phyloP scores from a whole-genome alignment of 208 protist genomes.

The Crithidia bombi region DNA sequence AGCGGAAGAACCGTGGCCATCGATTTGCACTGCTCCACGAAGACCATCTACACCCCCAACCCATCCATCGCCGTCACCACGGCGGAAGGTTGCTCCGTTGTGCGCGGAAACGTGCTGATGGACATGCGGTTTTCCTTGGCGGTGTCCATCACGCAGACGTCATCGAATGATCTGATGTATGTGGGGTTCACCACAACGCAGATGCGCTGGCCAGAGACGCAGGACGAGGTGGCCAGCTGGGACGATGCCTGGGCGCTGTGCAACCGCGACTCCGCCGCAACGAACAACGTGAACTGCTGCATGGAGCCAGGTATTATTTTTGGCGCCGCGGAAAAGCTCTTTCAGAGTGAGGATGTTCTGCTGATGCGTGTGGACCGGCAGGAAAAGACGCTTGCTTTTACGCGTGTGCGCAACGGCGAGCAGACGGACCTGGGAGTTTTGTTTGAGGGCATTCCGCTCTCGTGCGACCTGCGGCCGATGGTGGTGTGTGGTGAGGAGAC shows the following conservation, averaged over 20 bases:
- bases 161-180: constrained; percentile 66
- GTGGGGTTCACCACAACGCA: constrained; percentile 80
- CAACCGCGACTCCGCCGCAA: constrained; percentile 64
- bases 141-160: constrained; percentile 63
- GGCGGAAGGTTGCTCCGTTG: constrained; percentile 47
- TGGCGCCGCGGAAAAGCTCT: constrained; percentile 67
- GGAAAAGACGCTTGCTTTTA: constrained; percentile 73
- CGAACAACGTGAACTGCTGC: constrained; percentile 88
- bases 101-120: constrained; percentile 69
- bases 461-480: constrained; percentile 61
- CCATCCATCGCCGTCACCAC: constrained; percentile 78
- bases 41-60: constrained; percentile 68
- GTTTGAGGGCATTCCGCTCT: constrained; percentile 69
- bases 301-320: constrained; percentile 85
- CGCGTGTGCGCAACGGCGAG: constrained; percentile 62
- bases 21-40: constrained; percentile 67
- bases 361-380: constrained; percentile 66
- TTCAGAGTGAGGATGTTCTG: constrained; percentile 71
- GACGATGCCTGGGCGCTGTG: constrained; percentile 86
- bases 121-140: constrained; percentile 63
- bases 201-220: constrained; percentile 42
- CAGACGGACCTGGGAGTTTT: constrained; percentile 80
- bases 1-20: constrained; percentile 47
- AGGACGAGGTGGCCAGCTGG: constrained; percentile 66
- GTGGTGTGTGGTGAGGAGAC: constrained; percentile 69